These are phyloP conservation scores for Fistulifera solaris DNA, from an alignment of 108 stramenopile species.

Conservation along the genomic window DNA sequence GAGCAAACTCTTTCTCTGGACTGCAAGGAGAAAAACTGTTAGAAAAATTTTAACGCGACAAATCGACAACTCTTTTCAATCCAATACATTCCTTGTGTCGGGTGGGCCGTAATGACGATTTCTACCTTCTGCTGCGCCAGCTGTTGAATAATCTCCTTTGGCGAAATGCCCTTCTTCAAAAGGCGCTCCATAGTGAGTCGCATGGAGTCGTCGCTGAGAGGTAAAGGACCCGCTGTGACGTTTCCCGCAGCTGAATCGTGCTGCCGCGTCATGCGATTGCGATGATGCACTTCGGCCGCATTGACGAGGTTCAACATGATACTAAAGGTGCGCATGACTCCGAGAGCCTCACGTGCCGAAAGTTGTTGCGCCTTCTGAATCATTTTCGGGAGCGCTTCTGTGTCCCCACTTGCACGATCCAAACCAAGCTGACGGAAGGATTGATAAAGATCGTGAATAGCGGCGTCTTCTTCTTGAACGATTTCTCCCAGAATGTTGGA, in stretches of 20 bases:
- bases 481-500: slow-evolving; percentile 60
- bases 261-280: slow-evolving; percentile 41
- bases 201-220: slow-evolving; percentile 65
- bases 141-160: slow-evolving; percentile 67
- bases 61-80: slow-evolving; percentile 23
- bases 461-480: slow-evolving; percentile 51
- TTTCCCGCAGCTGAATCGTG: not conserved
- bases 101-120: slow-evolving; percentile 95
- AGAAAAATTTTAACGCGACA: slow-evolving; percentile 1
- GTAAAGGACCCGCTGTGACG: slow-evolving; percentile 48
- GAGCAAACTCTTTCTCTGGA: slow-evolving; percentile 31
- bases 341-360: slow-evolving; percentile 46
- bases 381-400: slow-evolving; percentile 50
- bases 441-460: slow-evolving; percentile 54
- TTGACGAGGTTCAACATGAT: slow-evolving; percentile 74
- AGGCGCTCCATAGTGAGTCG: slow-evolving; percentile 62
- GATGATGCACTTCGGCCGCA: slow-evolving; percentile 80
- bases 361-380: slow-evolving; percentile 40
- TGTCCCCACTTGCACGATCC: slow-evolving; percentile 36
- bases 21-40: not conserved
- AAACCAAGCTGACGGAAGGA: slow-evolving; percentile 52
- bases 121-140: slow-evolving; percentile 85
- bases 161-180: slow-evolving; percentile 31
- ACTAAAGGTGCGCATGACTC: slow-evolving; percentile 60
- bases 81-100: slow-evolving; percentile 55